A percentile compares a stretch with the other conserved stretches of the same genome.
phyloP scores from a whole-genome alignment of 805 yeast species.

The Suhomyces prunicola region DNA sequence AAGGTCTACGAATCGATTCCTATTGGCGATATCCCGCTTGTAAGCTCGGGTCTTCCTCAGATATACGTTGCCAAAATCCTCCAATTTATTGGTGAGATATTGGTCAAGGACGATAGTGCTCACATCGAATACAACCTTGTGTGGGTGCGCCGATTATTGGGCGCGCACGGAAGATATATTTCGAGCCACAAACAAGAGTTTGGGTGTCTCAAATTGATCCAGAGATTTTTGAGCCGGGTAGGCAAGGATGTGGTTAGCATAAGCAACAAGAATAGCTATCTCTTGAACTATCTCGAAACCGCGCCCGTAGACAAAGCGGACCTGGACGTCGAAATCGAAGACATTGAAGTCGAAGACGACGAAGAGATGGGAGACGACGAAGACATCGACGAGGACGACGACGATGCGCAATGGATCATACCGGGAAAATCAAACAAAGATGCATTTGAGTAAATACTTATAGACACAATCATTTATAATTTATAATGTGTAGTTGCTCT shows the following conservation, averaged over 20 bases:
- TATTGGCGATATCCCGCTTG: slow-evolving; percentile 61
- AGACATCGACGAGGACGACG: slow-evolving; percentile 34
- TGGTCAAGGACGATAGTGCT: slow-evolving; percentile 55
- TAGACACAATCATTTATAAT: not conserved
- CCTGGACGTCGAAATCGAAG: slow-evolving; percentile 9
- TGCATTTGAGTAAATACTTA: not conserved
- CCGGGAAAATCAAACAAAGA: not conserved
- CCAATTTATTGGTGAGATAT: slow-evolving; percentile 63
- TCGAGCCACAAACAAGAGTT: slow-evolving; percentile 59
- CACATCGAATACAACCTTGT: slow-evolving; percentile 81
- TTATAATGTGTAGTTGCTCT: not conserved
- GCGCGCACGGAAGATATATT: slow-evolving; percentile 76
- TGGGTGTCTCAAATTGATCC: slow-evolving; percentile 64
- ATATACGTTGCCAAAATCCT: slow-evolving; percentile 71
- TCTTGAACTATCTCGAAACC: slow-evolving; percentile 47
- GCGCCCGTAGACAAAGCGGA: not conserved
- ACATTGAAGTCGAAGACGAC: slow-evolving; percentile 19
- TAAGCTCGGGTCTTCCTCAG: slow-evolving; percentile 67
- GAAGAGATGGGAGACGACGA: slow-evolving; percentile 30
- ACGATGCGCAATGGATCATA: slow-evolving; percentile 5
- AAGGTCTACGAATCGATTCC: slow-evolving; percentile 74
- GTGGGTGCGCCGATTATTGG: slow-evolving; percentile 72
- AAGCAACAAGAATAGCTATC: slow-evolving; percentile 52
- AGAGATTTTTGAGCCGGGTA: slow-evolving; percentile 67
- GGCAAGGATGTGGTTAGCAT: slow-evolving; percentile 69